phyloP scores from a whole-genome alignment of 2,329 filamentous ascomycete genomes.

The Orbilia brochopaga region DNA sequence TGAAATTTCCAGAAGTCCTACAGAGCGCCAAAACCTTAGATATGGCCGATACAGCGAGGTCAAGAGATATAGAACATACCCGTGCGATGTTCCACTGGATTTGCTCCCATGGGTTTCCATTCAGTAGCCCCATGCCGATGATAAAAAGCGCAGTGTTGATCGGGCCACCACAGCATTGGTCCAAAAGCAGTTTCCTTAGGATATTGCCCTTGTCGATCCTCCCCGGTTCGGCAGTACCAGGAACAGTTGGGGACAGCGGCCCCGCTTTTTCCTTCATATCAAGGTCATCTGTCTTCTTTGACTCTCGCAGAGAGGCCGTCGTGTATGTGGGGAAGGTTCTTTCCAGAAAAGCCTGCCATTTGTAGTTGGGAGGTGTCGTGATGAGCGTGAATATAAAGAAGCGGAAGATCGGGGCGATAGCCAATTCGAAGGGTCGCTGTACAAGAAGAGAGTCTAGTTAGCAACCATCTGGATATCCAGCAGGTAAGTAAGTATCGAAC shows the following conservation, averaged over 20 bases:
- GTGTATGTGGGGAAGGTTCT: slow-evolving; percentile 62
- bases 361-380: slow-evolving; percentile 65
- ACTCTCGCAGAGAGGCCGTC: slow-evolving; percentile 18
- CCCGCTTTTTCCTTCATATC: slow-evolving; percentile 34
- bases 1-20: slow-evolving; percentile 57
- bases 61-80: slow-evolving; percentile 53
- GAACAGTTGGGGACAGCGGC: slow-evolving; percentile 7
- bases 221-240: slow-evolving; percentile 20
- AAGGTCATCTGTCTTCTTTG: slow-evolving; percentile 45
- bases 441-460: slow-evolving; percentile 4
- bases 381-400: slow-evolving; percentile 65
- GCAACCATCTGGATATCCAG: background rate
- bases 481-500: slow-evolving; percentile 10
- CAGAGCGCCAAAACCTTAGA: background rate
- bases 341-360: slow-evolving; percentile 67
- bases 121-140: slow-evolving; percentile 63
- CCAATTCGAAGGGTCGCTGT: slow-evolving; percentile 61
- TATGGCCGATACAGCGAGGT: background rate
- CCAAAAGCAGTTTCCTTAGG: slow-evolving; percentile 65
- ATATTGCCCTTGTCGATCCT: slow-evolving; percentile 60
- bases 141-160: slow-evolving; percentile 67
- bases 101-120: slow-evolving; percentile 56
- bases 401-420: slow-evolving; percentile 62
- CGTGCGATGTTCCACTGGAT: slow-evolving; percentile 57
- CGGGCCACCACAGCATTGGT: slow-evolving; percentile 66